Base-by-base conservation (phyloP, 2,329 filamentous ascomycete species). In the Zasmidium citrigriseum region DNA sequence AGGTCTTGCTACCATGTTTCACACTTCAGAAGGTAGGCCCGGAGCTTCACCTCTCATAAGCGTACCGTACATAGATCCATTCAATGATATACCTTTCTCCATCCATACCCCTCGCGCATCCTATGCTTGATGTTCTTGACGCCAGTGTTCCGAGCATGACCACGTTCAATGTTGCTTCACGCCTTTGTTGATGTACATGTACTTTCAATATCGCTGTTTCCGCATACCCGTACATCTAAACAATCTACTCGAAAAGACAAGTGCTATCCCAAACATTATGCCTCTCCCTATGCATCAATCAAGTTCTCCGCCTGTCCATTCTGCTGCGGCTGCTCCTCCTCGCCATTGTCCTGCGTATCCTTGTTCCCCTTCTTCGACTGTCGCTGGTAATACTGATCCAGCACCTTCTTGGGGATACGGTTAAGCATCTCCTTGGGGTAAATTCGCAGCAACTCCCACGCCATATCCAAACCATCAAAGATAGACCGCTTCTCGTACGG, bases 401-500 rank as follows among this genome's bases (percentile, higher is more conserved):
- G 73, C 3, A 82, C 72, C 76, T 82, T 82, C 72, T 80, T 80
- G 49, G 80, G 80, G 57, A 82, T 82, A 65, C 96, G 91, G 82
- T 99, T 99, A 70, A 99, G 89, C 68, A 97, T 81, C 71, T 99
- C 95, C 86, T 96, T 97, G 77, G 93, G 93, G 83, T 93, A 99
- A 77, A 99, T 96, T 67, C 95, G 88, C 67, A 99, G 87, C 76
- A 99, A 80, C 73, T 91, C 93, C 95, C 95, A 99, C 45, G 95
- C 96, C 69, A 96, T 86, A 70, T 99, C 96, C 62, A 99, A 85
- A 47, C 91, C 96, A 77, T 99, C 95, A 77, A 86, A 93, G 73
- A 99, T 96, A 64, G 83, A 88, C 70, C 95, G 89, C 65, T 89
- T 89, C 79, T 99, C 95, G 79, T 99, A 99, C 18, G 92, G 82